These are phyloP conservation scores for Triangularia verruculosa DNA, from an alignment of 2,329 filamentous ascomycete species.

Conservation along the genomic window DNA sequence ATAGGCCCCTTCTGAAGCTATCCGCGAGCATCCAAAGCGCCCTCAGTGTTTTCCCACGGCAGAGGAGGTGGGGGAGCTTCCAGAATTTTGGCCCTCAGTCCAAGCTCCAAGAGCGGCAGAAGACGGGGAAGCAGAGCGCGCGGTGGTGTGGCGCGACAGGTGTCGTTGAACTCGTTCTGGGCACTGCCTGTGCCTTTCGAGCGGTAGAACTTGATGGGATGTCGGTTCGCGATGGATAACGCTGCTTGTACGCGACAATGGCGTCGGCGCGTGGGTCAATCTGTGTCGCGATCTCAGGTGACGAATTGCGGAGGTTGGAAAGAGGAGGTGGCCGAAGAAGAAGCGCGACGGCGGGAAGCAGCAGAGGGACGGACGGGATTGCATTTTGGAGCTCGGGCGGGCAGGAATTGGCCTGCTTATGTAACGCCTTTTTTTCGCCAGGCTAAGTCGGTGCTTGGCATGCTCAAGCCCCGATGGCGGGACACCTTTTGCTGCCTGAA, in stretches of 20 bases:
- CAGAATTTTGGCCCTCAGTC: constrained; percentile 4
- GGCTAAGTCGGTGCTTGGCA: constrained; percentile 10
- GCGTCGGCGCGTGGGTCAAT: neutral
- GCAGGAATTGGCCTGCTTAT: constrained; percentile 14
- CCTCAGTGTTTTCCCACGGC: neutral
- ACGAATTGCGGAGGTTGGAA: constrained; percentile 29
- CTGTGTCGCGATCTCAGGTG: constrained; percentile 5
- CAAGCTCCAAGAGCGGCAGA: constrained; percentile 6
- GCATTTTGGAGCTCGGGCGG: neutral
- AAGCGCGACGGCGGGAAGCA: constrained; percentile 3
- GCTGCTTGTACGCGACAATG: neutral
- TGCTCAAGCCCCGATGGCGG: neutral
- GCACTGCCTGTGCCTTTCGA: neutral
- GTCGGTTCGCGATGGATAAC: neutral
- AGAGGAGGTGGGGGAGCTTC: constrained; percentile 7
- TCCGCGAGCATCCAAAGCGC: constrained; percentile 13
- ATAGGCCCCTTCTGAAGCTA: constrained; percentile 17
- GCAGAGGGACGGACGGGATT: constrained; percentile 7
- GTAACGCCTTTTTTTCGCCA: constrained; percentile 13
- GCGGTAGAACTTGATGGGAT: neutral
- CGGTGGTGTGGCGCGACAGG: neutral
- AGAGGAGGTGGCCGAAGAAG: constrained; percentile 19
- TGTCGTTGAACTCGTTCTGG: neutral
- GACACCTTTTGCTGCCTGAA: constrained; percentile 16
- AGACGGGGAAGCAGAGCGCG: neutral